These are phyloP conservation scores for Gossypium davidsonii DNA, from an alignment of 441 rosid species.

Conservation along the genomic window DNA sequence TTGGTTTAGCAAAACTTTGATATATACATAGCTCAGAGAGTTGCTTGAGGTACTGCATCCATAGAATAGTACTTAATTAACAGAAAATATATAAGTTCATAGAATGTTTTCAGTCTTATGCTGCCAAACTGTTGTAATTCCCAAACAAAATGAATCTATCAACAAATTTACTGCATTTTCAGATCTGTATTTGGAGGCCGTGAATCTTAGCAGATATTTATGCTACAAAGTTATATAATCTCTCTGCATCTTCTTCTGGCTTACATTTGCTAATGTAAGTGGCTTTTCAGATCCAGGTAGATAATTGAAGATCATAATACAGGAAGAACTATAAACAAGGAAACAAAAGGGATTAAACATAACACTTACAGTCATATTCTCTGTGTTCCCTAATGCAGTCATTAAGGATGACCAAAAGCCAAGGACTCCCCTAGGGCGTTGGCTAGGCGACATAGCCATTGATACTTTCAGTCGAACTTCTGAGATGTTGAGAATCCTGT, in stretches of 20 bases:
- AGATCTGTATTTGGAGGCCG: background rate
- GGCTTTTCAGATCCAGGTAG: slow-evolving; percentile 9
- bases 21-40: background rate
- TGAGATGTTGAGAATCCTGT: slow-evolving; percentile 83
- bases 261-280: background rate
- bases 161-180: background rate
- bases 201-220: background rate
- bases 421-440: slow-evolving; percentile 91
- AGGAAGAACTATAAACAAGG: slow-evolving; percentile 4
- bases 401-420: slow-evolving; percentile 98
- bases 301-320: background rate
- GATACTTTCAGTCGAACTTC: slow-evolving; percentile 91
- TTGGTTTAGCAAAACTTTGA: background rate
- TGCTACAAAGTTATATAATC: background rate
- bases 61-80: background rate
- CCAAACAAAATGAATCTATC: background rate
- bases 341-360: background rate
- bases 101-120: background rate
- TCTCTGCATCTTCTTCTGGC: slow-evolving; percentile 6
- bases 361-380: slow-evolving; percentile 89
- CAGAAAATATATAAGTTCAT: background rate
- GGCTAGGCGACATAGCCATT: slow-evolving; percentile 96
- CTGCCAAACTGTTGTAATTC: background rate
- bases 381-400: slow-evolving; percentile 98
- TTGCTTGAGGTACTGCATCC: background rate